phyloP scores from a whole-genome alignment of 2,329 filamentous ascomycete genomes.

The Cladorrhinum sp. region DNA sequence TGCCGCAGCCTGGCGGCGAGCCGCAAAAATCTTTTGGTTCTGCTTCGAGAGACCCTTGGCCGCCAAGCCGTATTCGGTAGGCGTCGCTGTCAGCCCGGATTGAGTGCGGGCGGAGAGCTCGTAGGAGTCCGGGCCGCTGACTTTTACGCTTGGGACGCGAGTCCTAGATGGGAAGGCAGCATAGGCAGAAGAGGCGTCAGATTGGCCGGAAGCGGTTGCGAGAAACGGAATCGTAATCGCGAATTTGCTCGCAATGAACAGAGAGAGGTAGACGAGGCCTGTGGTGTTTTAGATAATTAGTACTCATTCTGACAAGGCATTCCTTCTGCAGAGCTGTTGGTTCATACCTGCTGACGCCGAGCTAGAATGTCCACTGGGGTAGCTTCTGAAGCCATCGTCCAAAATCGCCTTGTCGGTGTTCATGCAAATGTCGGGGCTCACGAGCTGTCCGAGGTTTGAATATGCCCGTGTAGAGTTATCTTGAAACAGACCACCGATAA shows the following conservation, averaged over 20 bases:
- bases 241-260: slow-evolving; percentile 85
- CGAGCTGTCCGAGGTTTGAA: slow-evolving; percentile 60
- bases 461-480: slow-evolving; percentile 29
- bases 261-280: slow-evolving; percentile 78
- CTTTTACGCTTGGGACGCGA: slow-evolving; percentile 42
- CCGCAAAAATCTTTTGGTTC: slow-evolving; percentile 44
- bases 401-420: slow-evolving; percentile 59
- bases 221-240: slow-evolving; percentile 71
- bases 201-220: slow-evolving; percentile 41
- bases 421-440: slow-evolving; percentile 72
- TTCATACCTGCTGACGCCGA: slow-evolving; percentile 49
- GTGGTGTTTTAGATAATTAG: slow-evolving; percentile 36
- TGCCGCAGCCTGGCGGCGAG: slow-evolving; percentile 72
- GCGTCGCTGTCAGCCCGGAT: slow-evolving; percentile 27
- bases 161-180: slow-evolving; percentile 75
- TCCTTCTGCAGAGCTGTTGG: not conserved
- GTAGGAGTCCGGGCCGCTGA: slow-evolving; percentile 37
- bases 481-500: slow-evolving; percentile 59
- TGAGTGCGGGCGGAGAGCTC: slow-evolving; percentile 26
- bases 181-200: slow-evolving; percentile 45
- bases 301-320: not conserved
- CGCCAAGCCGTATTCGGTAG: slow-evolving; percentile 31
- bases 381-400: slow-evolving; percentile 81
- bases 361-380: slow-evolving; percentile 67
- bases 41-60: slow-evolving; percentile 33